Evolutionary conservation across 768 basidiomycete genomes (phyloP).

Genomic region (Trametes coccinea): DNA sequence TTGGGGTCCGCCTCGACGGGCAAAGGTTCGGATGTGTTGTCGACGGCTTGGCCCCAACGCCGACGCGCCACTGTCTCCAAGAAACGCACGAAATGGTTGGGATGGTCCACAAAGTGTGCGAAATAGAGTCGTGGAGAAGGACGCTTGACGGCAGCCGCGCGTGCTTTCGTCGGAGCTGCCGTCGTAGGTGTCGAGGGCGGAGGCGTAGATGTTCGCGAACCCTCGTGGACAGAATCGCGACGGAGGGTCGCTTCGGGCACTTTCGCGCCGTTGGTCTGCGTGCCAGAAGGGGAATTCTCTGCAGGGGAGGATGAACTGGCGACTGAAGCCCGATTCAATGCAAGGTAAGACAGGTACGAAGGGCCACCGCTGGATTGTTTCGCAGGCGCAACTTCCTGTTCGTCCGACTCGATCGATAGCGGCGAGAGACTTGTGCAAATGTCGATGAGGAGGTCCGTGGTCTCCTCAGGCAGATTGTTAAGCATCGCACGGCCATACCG

Average conservation of each 20-base stretch:
- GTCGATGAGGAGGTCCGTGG: constrained; percentile 89
- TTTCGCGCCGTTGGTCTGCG: not conserved
- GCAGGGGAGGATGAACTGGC: constrained; percentile 22
- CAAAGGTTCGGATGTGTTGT: constrained; percentile 30
- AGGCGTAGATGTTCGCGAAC: constrained; percentile 30
- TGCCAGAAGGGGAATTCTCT: not conserved
- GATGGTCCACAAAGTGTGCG: constrained; percentile 91
- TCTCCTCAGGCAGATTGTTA: constrained; percentile 78
- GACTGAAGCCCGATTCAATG: constrained; percentile 58
- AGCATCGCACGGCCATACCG: constrained; percentile 89
- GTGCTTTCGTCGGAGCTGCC: constrained; percentile 19
- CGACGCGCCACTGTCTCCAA: constrained; percentile 81
- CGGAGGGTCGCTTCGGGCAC: constrained; percentile 20
- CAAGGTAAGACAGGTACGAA: constrained; percentile 81
- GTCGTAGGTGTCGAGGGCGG: constrained; percentile 29
- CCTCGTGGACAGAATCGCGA: constrained; percentile 38
- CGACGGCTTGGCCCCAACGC: constrained; percentile 78
- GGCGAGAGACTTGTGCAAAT: constrained; percentile 73
- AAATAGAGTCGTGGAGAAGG: constrained; percentile 89
- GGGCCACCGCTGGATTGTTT: constrained; percentile 39
- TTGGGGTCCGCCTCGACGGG: constrained; percentile 22
- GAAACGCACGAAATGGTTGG: constrained; percentile 79
- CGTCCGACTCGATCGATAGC: constrained; percentile 44
- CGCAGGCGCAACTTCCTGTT: constrained; percentile 31
- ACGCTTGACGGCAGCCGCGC: constrained; percentile 43